Base-by-base conservation (phyloP, 2,329 filamentous ascomycete genomes). In the Penicillium brasilianum region DNA sequence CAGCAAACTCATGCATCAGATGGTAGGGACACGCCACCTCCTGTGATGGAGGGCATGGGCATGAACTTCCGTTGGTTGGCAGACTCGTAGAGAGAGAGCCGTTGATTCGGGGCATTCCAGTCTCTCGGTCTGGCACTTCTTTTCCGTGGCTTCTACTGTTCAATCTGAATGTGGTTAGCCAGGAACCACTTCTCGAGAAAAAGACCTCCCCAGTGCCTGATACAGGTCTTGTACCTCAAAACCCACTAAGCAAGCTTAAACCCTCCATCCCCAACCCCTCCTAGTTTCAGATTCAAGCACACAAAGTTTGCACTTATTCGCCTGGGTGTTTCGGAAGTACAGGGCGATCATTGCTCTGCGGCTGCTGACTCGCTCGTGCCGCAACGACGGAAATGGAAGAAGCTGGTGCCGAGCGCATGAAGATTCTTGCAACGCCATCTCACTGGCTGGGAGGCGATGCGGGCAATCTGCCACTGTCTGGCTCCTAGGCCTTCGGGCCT, bases 281-380 rank as follows among this genome's bases (percentile, higher is more conserved):
- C 48, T 34, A 14, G 48, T 50, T 50, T 50, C 48, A 50, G 16
- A 50, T 50, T 34, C 48, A 50, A 34, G 30, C 55, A 18, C 48
- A 36, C 25, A 55, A 53, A 55, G 55, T 59, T 59, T 55, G 49
- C 52, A 57, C 57, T 57, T 60, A 41, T 32, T 37, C 18, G 30
- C 43, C 59, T 58, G 58, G 56, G 22, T 64, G 64, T 66, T 69
- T 68, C 64, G 55, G 61, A 67, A 60, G 39, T 52, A 36, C 22
- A 54, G 14, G 61, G 22, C 30, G 54, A 61, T 65, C 59, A 54
- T 20, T 37, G 58, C 46, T 32, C 13, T 44, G 36, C 25, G 59
- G 32, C 49, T 46, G 60, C 55, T 64, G 59, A 65, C 58, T 67
- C 63, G 63, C 60, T 58, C 51, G 32, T 37, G 36, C 48, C 50